A percentile compares a stretch with the other conserved stretches of the same genome.
These are phyloP conservation scores for Monosporascus sp. DNA, from an alignment of 2,329 filamentous ascomycete species.

Conservation along the genomic window DNA sequence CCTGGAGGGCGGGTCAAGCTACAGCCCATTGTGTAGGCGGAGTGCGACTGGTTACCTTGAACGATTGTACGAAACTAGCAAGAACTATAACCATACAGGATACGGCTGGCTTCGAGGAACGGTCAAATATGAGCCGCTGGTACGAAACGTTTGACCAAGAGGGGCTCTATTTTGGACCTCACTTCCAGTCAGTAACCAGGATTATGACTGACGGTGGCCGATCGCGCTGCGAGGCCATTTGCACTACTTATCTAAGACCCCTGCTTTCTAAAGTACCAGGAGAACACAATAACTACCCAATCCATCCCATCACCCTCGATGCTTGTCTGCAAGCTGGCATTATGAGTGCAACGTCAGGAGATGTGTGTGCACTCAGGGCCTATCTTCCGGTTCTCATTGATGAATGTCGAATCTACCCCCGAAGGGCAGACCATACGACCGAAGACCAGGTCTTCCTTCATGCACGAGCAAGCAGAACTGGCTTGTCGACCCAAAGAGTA, in stretches of 20 bases:
- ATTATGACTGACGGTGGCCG: too few relatives aligned
- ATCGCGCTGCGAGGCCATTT: background rate
- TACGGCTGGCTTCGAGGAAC: too few relatives aligned
- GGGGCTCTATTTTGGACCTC: too few relatives aligned
- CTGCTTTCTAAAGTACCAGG: too few relatives aligned
- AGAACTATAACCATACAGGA: too few relatives aligned
- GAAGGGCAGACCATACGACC: background rate
- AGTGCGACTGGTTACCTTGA: background rate
- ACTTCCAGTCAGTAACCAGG: too few relatives aligned
- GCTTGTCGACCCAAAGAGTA: background rate
- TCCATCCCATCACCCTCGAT: background rate
- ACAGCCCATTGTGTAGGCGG: constrained; percentile 8
- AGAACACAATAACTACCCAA: background rate
- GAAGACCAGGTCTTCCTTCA: background rate
- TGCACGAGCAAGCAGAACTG: background rate
- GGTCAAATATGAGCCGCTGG: too few relatives aligned
- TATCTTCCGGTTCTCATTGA: background rate
- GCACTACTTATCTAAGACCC: too few relatives aligned
- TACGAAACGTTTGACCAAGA: too few relatives aligned
- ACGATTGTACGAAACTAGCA: too few relatives aligned
- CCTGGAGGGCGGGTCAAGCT: constrained; percentile 3
- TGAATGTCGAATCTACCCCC: background rate
- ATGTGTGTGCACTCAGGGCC: background rate
- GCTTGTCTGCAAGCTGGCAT: background rate
- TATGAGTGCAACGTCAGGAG: background rate